Evolutionary conservation across 2,329 filamentous ascomycete species (phyloP).

Genomic region (Colletotrichum eremochloae): DNA sequence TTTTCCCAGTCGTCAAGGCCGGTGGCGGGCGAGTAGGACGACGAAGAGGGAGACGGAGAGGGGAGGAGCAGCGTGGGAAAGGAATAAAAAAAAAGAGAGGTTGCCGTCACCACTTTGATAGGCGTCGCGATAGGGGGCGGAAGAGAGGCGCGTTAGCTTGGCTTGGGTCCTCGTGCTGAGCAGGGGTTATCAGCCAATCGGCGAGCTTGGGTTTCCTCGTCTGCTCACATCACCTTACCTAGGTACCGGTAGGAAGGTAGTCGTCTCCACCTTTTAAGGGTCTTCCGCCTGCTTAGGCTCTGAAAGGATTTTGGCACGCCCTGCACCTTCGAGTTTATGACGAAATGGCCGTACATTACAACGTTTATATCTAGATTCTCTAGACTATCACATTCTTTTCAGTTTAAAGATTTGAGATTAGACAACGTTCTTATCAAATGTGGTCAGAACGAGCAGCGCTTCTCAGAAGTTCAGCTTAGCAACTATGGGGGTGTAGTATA

Average conservation of each 20-base stretch:
- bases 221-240: conserved; percentile 13
- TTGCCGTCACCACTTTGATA: conserved; percentile 34
- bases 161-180: conserved; percentile 12
- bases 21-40: conserved; percentile 47
- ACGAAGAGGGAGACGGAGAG: conserved; percentile 40
- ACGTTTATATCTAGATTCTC: no score
- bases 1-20: conserved; percentile 46
- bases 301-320: background rate
- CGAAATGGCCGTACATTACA: background rate
- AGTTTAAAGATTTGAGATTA: background rate
- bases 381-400: no score
- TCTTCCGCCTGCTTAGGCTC: background rate
- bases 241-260: no score
- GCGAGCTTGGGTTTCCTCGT: conserved; percentile 11
- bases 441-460: no score
- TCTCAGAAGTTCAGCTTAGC: no score
- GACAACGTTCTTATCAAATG: no score
- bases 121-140: conserved; percentile 36
- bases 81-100: conserved; percentile 19
- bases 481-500: no score
- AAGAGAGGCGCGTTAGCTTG: conserved; percentile 38
- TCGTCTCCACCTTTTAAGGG: conserved; percentile 18
- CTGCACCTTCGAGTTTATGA: background rate
- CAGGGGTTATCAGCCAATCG: conserved; percentile 33
- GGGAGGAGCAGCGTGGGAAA: conserved; percentile 27